Conservation (phyloP, 1,284 basidiomycete genomes). For the Sporisorium iseilematis-ciliati region DNA sequence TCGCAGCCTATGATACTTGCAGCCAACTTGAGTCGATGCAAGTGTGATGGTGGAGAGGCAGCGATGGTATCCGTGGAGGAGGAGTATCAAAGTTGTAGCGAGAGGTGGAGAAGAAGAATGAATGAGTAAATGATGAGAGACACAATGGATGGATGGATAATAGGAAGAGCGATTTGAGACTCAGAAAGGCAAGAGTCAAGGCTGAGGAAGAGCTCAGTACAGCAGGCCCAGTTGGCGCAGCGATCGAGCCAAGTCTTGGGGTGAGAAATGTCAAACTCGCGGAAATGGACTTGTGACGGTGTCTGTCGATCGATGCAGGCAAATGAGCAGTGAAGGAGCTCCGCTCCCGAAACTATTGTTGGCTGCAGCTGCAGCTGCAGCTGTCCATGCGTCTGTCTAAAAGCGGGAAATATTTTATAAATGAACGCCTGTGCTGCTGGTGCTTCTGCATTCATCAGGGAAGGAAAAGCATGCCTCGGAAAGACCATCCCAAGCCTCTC, state of each 20-base stretch:
- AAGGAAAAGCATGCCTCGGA: neutral
- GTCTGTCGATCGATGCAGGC: conserved; percentile 5
- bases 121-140: neutral
- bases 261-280: neutral
- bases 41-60: neutral
- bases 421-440: neutral
- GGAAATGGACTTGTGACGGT: neutral
- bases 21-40: neutral
- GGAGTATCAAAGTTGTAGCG: neutral
- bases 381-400: conserved; percentile 1
- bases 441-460: neutral
- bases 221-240: neutral
- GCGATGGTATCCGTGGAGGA: neutral
- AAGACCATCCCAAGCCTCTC: neutral
- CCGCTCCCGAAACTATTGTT: neutral
- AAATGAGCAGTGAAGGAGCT: neutral
- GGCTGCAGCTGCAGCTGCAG: neutral
- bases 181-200: neutral
- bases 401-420: conserved; percentile 1
- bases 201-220: neutral
- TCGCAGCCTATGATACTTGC: neutral
- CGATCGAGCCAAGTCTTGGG: neutral
- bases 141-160: neutral
- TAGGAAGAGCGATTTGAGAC: neutral
- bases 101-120: neutral